Conservation (phyloP, 371 early-diverging fungal genomes). For the Polyrhizophydium stewartii region DNA sequence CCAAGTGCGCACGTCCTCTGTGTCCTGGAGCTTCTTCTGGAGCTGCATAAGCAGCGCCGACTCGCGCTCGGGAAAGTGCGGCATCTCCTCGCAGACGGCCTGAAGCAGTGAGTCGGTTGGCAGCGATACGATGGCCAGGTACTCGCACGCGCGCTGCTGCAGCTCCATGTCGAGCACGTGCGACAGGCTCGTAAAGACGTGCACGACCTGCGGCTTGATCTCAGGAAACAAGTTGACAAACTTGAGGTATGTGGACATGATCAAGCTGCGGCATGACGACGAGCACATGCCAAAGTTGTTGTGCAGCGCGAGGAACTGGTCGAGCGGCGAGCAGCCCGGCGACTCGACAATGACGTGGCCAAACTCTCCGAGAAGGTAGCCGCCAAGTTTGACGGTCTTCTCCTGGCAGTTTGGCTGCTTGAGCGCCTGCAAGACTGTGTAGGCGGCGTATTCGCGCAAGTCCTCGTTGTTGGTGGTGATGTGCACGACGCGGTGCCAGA, state of each 20-base stretch:
- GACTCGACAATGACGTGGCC: conserved; percentile 90
- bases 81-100: conserved; percentile 95
- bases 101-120: conserved; percentile 84
- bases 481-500: conserved; percentile 96
- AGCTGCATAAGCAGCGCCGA: conserved; percentile 79
- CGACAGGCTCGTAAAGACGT: conserved; percentile 79
- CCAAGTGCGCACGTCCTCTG: conserved; percentile 95
- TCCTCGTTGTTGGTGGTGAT: conserved; percentile 93
- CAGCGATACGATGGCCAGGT: conserved; percentile 77
- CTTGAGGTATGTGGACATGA: conserved; percentile 90
- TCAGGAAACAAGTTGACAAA: conserved; percentile 95
- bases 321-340: conserved; percentile 77
- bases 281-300: conserved; percentile 80
- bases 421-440: conserved; percentile 75
- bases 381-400: conserved; percentile 90
- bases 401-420: conserved; percentile 87
- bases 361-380: conserved; percentile 94
- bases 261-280: conserved; percentile 71
- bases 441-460: conserved; percentile 88
- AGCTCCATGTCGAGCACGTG: conserved; percentile 90
- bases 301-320: conserved; percentile 91
- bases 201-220: conserved; percentile 80
- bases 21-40: conserved; percentile 78
- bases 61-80: conserved; percentile 91
- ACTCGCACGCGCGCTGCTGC: conserved; percentile 95